A percentile compares a stretch with the other conserved stretches of the same genome.
phyloP scores from a whole-genome alignment of 106 monocot species.

The Acorus gramineus region DNA sequence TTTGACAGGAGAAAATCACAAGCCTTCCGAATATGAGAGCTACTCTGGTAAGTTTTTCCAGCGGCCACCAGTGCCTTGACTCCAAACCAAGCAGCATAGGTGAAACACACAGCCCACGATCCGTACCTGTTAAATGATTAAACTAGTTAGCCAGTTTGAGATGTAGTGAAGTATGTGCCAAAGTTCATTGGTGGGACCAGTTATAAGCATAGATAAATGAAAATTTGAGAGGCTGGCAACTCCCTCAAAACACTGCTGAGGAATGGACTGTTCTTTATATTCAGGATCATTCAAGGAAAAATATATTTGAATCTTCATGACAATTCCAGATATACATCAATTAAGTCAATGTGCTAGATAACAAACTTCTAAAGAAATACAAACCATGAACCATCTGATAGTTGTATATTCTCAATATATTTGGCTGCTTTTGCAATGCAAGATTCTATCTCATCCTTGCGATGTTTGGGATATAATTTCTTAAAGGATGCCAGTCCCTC shows the following conservation, averaged over 20 bases:
- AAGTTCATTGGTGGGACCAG: too few species aligned
- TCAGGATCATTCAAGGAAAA: background rate
- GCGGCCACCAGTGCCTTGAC: constrained; percentile 67
- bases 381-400: constrained; percentile 78
- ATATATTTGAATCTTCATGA: background rate
- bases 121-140: constrained; percentile 58
- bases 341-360: too few species aligned
- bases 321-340: too few species aligned
- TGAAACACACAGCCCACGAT: constrained; percentile 95
- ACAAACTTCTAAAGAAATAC: constrained; percentile 1
- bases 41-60: constrained; percentile 54
- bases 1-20: constrained; percentile 90
- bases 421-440: constrained; percentile 53
- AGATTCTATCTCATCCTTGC: constrained; percentile 62
- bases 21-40: constrained; percentile 53
- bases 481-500: constrained; percentile 63
- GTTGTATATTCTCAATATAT: constrained; percentile 71
- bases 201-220: too few species aligned
- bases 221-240: too few species aligned
- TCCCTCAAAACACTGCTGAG: too few species aligned
- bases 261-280: too few species aligned
- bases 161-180: too few species aligned
- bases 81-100: constrained; percentile 89
- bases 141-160: too few species aligned
- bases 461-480: constrained; percentile 74